Percentiles rank a stretch among this genome's conserved stretches.
These are phyloP conservation scores for Ophiostoma sp. DNA, from an alignment of 2,329 filamentous ascomycete species.

Conservation along the genomic window DNA sequence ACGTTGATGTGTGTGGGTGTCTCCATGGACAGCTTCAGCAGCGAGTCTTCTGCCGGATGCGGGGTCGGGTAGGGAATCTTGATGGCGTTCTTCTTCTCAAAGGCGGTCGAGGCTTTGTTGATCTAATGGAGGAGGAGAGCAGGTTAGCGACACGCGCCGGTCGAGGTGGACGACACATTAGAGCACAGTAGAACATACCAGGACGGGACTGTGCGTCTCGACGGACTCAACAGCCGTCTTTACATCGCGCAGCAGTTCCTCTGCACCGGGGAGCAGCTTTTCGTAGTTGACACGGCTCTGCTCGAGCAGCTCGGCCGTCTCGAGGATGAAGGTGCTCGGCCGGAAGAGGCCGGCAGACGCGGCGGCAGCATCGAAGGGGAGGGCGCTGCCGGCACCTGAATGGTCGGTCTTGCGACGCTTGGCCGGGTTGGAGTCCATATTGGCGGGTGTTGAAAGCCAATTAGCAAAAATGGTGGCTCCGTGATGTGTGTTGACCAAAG, in stretches of 20 bases:
- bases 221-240: slow-evolving; percentile 51
- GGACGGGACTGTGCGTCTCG: slow-evolving; percentile 44
- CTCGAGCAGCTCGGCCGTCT: slow-evolving; percentile 55
- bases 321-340: slow-evolving; percentile 52
- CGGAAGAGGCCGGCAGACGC: slow-evolving; percentile 33
- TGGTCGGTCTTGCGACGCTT: slow-evolving; percentile 36
- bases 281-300: slow-evolving; percentile 51
- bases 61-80: slow-evolving; percentile 82
- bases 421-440: slow-evolving; percentile 33
- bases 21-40: slow-evolving; percentile 75
- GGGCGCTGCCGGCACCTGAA: slow-evolving; percentile 14
- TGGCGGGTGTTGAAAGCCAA: neutral
- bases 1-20: slow-evolving; percentile 77
- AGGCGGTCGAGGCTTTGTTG: slow-evolving; percentile 58
- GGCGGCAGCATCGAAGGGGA: slow-evolving; percentile 30
- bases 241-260: slow-evolving; percentile 47
- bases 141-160: neutral
- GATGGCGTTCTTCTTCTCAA: slow-evolving; percentile 63
- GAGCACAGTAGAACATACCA: slow-evolving; percentile 39
- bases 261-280: slow-evolving; percentile 44
- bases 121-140: slow-evolving; percentile 45
- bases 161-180: neutral
- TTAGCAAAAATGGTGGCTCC: neutral
- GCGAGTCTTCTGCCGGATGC: slow-evolving; percentile 65
- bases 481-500: neutral